phyloP scores from a whole-genome alignment of 352 stramenopile genomes.

The Globisporangium carolinianum region DNA sequence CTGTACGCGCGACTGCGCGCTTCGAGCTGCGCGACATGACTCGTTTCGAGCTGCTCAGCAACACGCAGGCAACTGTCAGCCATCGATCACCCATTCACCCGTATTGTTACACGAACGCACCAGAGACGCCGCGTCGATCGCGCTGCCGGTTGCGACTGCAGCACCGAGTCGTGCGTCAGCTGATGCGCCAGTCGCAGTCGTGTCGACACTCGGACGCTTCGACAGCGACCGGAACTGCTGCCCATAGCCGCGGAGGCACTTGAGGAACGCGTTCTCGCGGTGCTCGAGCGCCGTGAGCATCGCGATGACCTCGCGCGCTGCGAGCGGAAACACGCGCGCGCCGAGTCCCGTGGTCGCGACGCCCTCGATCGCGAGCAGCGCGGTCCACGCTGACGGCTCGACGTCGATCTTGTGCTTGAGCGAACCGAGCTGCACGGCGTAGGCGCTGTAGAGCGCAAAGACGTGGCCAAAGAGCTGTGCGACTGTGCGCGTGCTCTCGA shows the following conservation, averaged over 20 bases:
- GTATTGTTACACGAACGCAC: not conserved
- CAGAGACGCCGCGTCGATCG: not conserved
- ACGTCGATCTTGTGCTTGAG: constrained; percentile 65
- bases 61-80: no score
- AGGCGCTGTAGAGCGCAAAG: constrained; percentile 62
- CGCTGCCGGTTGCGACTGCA: no score
- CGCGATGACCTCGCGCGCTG: constrained; percentile 27
- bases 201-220: not conserved
- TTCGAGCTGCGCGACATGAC: constrained; percentile 4
- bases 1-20: constrained; percentile 3
- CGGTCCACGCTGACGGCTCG: constrained; percentile 32
- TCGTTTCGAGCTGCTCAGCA: not conserved
- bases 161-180: not conserved
- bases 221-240: constrained; percentile 8
- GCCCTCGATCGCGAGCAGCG: constrained; percentile 31
- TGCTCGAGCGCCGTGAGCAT: constrained; percentile 40
- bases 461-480: constrained; percentile 30
- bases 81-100: no score
- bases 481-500: constrained; percentile 11
- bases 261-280: constrained; percentile 58
- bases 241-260: constrained; percentile 42
- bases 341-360: constrained; percentile 19
- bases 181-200: not conserved
- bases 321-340: constrained; percentile 16
- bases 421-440: constrained; percentile 41